Conservation (phyloP, 73 alveolate genomes). For the Stentor coeruleus region DNA sequence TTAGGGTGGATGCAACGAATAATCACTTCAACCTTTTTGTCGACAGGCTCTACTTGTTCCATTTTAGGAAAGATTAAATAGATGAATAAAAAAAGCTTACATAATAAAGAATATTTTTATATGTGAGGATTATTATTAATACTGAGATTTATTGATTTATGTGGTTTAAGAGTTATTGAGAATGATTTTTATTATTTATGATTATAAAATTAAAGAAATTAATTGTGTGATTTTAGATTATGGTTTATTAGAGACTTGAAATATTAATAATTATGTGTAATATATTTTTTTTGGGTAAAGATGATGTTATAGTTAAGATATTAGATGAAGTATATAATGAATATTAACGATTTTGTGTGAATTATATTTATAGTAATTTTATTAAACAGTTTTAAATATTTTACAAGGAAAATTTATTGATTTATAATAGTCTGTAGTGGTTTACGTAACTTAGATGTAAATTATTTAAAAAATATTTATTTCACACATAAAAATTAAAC, state of each 20-base stretch:
- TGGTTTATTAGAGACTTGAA: too few relatives aligned
- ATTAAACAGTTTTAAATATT: not conserved
- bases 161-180: not conserved
- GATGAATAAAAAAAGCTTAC: not conserved
- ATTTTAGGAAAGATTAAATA: not conserved
- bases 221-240: too few relatives aligned
- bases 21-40: slow-evolving; percentile 10
- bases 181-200: not conserved
- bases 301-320: too few relatives aligned
- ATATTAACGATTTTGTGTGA: not conserved
- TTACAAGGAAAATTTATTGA: too few relatives aligned
- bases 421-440: too few relatives aligned
- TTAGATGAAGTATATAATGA: too few relatives aligned
- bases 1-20: slow-evolving; percentile 10
- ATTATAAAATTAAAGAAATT: not conserved
- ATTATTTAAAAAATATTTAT: too few relatives aligned
- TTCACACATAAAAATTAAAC: too few relatives aligned
- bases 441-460: too few relatives aligned
- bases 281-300: too few relatives aligned
- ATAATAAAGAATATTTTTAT: not conserved
- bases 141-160: not conserved
- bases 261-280: too few relatives aligned
- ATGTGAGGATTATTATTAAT: not conserved
- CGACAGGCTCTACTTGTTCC: not conserved
- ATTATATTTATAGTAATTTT: too few relatives aligned